Percentiles rank a stretch among this genome's conserved stretches.
These are phyloP conservation scores for Cryphonectria nitschkei DNA, from an alignment of 2,329 filamentous ascomycete genomes.

Conservation along the genomic window DNA sequence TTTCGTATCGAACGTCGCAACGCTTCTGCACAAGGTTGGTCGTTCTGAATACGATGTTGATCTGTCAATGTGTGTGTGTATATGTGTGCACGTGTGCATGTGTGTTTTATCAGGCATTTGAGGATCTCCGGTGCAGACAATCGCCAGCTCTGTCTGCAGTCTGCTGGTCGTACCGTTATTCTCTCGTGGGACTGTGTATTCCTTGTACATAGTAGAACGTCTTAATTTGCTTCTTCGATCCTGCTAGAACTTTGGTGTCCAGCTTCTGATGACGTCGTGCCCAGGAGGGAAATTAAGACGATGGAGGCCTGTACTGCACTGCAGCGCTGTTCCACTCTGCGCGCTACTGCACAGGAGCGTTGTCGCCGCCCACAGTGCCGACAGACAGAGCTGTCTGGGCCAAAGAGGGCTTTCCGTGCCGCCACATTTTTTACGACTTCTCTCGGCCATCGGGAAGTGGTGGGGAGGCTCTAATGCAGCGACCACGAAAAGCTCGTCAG, in stretches of 20 bases:
- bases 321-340: not conserved
- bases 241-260: not conserved
- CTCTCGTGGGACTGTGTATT: not conserved
- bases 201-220: not conserved
- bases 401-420: not conserved
- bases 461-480: not conserved
- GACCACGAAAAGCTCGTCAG: not conserved
- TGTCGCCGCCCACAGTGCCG: slow-evolving; percentile 2
- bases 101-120: slow-evolving; percentile 3
- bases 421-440: not conserved
- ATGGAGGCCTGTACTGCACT: not conserved
- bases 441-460: not conserved
- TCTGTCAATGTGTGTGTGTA: not conserved
- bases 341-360: not conserved
- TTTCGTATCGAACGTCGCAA: slow-evolving; percentile 26
- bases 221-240: not conserved
- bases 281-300: not conserved
- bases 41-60: slow-evolving; percentile 18
- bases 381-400: not conserved
- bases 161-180: not conserved
- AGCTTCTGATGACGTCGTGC: slow-evolving; percentile 1
- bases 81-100: not conserved
- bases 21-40: slow-evolving; percentile 7
- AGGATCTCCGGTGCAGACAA: not conserved
- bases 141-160: not conserved